phyloP scores from a whole-genome alignment of 2,329 filamentous ascomycete genomes.

The Fusarium siculi region DNA sequence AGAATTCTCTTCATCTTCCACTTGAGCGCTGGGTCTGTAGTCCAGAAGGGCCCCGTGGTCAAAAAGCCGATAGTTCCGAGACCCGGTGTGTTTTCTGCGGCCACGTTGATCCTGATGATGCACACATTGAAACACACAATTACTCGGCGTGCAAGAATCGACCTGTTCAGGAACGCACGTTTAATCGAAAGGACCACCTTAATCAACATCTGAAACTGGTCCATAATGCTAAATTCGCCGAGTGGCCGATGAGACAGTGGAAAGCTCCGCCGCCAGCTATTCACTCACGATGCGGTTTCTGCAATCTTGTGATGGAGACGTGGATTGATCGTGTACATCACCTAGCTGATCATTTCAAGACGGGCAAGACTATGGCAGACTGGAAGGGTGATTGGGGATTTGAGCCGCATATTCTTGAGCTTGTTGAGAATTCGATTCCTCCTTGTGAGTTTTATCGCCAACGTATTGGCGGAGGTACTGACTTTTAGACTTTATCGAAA shows the following conservation, averaged over 20 bases:
- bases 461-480: too few species aligned
- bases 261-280: slow-evolving; percentile 51
- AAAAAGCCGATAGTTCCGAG: slow-evolving; percentile 48
- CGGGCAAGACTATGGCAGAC: slow-evolving; percentile 54
- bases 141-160: slow-evolving; percentile 62
- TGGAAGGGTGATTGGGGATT: slow-evolving; percentile 58
- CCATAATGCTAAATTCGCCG: slow-evolving; percentile 53
- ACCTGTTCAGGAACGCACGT: slow-evolving; percentile 54
- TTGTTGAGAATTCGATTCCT: slow-evolving; percentile 55
- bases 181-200: slow-evolving; percentile 56
- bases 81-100: slow-evolving; percentile 53
- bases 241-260: slow-evolving; percentile 48
- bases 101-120: slow-evolving; percentile 44
- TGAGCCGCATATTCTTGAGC: slow-evolving; percentile 50
- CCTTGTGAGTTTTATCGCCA: slow-evolving; percentile 46
- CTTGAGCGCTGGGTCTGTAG: slow-evolving; percentile 59
- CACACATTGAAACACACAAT: slow-evolving; percentile 52
- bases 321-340: slow-evolving; percentile 52
- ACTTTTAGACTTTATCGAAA: slow-evolving; percentile 31
- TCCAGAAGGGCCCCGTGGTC: slow-evolving; percentile 48
- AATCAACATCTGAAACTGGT: slow-evolving; percentile 55
- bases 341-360: slow-evolving; percentile 55
- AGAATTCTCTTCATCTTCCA: slow-evolving; percentile 57
- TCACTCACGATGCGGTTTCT: slow-evolving; percentile 54
- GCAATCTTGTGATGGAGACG: slow-evolving; percentile 49